Evolutionary conservation across 805 yeast species (phyloP), one percentile per base, ranked within the genome.

Genomic region (Nakazawaea molendinolei): DNA sequence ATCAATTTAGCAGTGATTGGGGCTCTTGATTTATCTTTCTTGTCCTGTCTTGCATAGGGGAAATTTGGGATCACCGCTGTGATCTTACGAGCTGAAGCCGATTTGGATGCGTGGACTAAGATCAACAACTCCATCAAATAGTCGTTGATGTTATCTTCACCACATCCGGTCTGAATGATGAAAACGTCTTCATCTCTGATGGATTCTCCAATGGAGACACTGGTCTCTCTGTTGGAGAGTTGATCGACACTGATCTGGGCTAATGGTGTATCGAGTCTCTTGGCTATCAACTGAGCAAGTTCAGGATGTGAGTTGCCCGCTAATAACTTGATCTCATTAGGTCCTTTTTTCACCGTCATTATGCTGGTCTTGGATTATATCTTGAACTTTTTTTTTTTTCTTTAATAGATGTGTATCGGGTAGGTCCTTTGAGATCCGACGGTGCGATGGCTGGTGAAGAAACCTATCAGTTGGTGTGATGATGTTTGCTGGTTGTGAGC

Each of bases 11-110:
- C 97, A 7, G 97, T 86, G 43, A 90, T 87, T 20, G 97, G 96
- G 8, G 97, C 97, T 50, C 98, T 73, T 30, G 90, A 79, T 58
- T 90, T 90, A 59, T 90, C 97, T 60, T 90, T 90, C 60, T 89
- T 84, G 61, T 90, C 98, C 60, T 90, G 98, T 62, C 98, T 76
- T 3, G 97, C 97, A 55, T 90, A 90, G 10, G 97, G 96, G 64
- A 89, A 90, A 59, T 82, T 85, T 32, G 98, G 98, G 42, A 92
- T 76, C 38, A 90, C 95, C 0, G 95, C 96, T 1, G 97, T 89
- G 53, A 90, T 83, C 43, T 90, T 71, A 53, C 97, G 73, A 1
- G 96, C 97, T 23, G 95, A 85, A 3, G 97, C 97, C n/a, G 89
- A 78, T 51, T 81, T 82, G 62, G 97, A 87, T 12, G 97, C 97